Conservation (phyloP, 179 eudicot species). For the Nepenthes alata region DNA sequence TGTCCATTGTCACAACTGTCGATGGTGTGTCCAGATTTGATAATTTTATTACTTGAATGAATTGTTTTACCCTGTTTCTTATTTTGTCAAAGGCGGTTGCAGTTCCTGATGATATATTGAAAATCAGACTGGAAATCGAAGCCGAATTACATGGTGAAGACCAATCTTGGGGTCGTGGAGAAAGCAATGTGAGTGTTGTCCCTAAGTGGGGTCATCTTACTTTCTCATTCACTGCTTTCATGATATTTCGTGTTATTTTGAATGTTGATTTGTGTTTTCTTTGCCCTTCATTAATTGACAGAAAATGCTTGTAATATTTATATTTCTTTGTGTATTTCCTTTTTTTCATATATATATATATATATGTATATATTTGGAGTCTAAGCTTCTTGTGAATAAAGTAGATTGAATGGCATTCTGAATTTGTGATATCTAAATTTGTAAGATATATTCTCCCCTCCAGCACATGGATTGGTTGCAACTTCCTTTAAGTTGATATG, state of each 20-base stretch:
- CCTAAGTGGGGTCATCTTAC: not conserved
- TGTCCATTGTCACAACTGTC: too few species aligned
- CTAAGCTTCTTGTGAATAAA: too few species aligned
- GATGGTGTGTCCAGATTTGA: too few species aligned
- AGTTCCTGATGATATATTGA: slow-evolving; percentile 53
- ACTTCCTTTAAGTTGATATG: not conserved
- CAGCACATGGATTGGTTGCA: not conserved
- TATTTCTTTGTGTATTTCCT: too few species aligned
- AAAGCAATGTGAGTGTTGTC: slow-evolving; percentile 41
- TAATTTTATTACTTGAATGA: not conserved
- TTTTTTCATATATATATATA: too few species aligned
- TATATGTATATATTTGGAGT: too few species aligned
- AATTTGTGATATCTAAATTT: not conserved
- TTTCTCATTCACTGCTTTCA: not conserved
- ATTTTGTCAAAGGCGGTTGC: slow-evolving; percentile 26
- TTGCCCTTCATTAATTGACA: too few species aligned
- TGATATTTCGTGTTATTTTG: too few species aligned
- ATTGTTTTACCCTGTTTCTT: slow-evolving; percentile 4
- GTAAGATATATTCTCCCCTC: not conserved
- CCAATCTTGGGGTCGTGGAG: slow-evolving; percentile 68
- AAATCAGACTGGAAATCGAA: slow-evolving; percentile 65
- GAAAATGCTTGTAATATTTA: too few species aligned
- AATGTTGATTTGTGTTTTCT: too few species aligned
- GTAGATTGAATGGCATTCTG: not conserved
- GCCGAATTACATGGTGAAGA: slow-evolving; percentile 68